A percentile compares a stretch with the other conserved stretches of the same genome.
These are phyloP conservation scores for Lyophyllum decastes DNA, from an alignment of 768 basidiomycete genomes.

Conservation along the genomic window DNA sequence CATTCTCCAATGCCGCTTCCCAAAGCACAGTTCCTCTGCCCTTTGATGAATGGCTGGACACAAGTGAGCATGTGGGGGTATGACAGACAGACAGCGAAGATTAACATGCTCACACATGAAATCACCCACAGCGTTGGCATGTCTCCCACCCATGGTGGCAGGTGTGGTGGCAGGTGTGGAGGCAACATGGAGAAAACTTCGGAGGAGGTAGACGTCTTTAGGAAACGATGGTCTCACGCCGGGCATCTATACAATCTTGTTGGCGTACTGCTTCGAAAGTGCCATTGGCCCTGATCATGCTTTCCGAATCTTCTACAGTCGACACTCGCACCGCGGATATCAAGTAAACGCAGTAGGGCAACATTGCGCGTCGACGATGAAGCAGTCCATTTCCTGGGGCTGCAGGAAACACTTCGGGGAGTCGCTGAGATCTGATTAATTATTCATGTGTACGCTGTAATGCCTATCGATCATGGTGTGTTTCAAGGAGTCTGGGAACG, in stretches of 20 bases:
- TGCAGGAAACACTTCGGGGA: not conserved
- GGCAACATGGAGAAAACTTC: not conserved
- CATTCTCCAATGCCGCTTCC: not conserved
- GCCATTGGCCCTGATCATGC: not conserved
- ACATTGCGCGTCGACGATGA: not conserved
- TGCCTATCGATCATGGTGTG: not conserved
- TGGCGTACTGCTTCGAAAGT: not conserved
- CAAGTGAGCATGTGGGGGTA: not conserved
- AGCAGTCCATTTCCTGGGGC: slow-evolving; percentile 5
- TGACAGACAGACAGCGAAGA: not conserved
- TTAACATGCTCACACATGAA: not conserved
- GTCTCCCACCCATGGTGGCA: too few species aligned
- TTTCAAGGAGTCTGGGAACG: not conserved
- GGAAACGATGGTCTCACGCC: not conserved
- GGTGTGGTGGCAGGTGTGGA: not conserved
- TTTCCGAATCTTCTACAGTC: slow-evolving; percentile 1
- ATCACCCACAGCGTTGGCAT: too few species aligned
- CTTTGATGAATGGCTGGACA: slow-evolving; percentile 1
- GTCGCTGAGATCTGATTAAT: not conserved
- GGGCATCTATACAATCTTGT: slow-evolving; percentile 4
- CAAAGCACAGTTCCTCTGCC: not conserved
- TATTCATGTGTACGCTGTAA: not conserved
- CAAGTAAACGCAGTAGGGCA: not conserved
- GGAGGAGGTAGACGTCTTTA: not conserved
- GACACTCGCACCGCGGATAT: not conserved